A percentile compares a stretch with the other conserved stretches of the same genome.
Conservation (phyloP, 306 rosid genomes). For the Vachellia pachyceras region DNA sequence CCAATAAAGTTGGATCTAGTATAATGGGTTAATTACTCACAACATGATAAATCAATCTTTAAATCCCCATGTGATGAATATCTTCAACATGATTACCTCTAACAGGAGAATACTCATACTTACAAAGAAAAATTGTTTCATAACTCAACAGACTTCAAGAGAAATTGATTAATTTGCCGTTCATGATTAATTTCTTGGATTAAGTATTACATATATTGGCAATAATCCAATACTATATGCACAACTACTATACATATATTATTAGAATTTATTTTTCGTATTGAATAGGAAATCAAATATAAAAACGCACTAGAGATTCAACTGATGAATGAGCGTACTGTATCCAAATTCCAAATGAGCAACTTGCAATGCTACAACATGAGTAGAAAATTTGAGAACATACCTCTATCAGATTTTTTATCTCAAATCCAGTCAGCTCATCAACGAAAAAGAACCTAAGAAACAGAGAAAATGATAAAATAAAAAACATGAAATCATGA, state of each 20-base stretch:
- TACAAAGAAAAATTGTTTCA: too few relatives aligned
- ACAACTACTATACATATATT: too few relatives aligned
- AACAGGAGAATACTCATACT: too few relatives aligned
- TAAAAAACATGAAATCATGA: neutral
- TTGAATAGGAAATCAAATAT: conserved; percentile 25
- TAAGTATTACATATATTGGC: neutral
- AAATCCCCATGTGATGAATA: too few relatives aligned
- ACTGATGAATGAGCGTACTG: neutral
- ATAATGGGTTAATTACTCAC: too few relatives aligned
- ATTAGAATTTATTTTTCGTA: neutral
- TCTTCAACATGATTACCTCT: too few relatives aligned
- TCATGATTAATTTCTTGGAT: conserved; percentile 7
- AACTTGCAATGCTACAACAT: conserved; percentile 12
- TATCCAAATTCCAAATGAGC: conserved; percentile 5
- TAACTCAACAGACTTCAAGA: neutral
- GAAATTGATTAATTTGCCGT: neutral
- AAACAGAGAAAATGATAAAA: neutral
- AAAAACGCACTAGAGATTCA: too few relatives aligned
- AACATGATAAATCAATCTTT: too few relatives aligned
- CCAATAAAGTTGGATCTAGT: too few relatives aligned
- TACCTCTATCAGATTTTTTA: conserved; percentile 85
- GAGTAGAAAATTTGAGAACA: conserved; percentile 7
- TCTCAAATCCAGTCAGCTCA: conserved; percentile 89
- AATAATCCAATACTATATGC: neutral
- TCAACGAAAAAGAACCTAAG: conserved; percentile 94